Percentiles rank a stretch among this genome's conserved stretches.
Evolutionary conservation across 2,329 filamentous ascomycete genomes (phyloP).

Genomic region (Dichotomopilus funicola): DNA sequence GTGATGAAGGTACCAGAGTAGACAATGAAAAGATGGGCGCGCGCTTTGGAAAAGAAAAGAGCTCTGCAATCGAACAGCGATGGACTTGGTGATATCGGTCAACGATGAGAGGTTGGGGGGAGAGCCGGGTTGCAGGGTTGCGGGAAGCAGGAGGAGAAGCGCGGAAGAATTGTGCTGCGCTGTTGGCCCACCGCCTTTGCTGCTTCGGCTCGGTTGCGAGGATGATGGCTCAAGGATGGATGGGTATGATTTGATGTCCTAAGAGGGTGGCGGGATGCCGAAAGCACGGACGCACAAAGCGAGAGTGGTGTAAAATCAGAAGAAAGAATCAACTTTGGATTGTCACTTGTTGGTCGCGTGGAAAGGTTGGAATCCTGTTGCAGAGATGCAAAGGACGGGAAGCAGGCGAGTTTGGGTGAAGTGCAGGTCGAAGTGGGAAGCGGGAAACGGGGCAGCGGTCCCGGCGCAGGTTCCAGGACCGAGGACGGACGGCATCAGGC

Average conservation of each 20-base stretch:
- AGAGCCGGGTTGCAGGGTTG: conserved; percentile 15
- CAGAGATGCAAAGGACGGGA: neutral
- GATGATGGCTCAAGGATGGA: neutral
- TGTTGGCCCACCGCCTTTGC: conserved; percentile 13
- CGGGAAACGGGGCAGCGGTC: conserved; percentile 5
- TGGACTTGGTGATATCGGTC: conserved; percentile 13
- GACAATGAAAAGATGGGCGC: conserved; percentile 1
- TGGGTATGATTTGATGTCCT: conserved; percentile 8
- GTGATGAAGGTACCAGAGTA: neutral
- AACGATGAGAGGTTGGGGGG: conserved; percentile 7
- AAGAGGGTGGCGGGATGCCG: conserved; percentile 21
- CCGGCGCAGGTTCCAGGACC: neutral
- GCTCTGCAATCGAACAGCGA: conserved; percentile 10
- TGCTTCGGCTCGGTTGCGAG: conserved; percentile 16
- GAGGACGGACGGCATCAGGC: conserved; percentile 4
- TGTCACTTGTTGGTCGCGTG: conserved; percentile 29
- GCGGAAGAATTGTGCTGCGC: conserved; percentile 15
- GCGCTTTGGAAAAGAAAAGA: conserved; percentile 4
- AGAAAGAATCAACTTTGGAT: conserved; percentile 27
- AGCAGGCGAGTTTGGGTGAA: conserved; percentile 10
- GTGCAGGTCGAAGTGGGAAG: conserved; percentile 16
- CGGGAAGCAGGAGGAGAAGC: conserved; percentile 9
- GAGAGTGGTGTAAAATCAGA: conserved; percentile 30
- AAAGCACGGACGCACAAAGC: conserved; percentile 35
- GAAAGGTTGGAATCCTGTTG: conserved; percentile 7